A percentile compares a stretch with the other conserved stretches of the same genome.
Evolutionary conservation across 2,329 filamentous ascomycete species (phyloP).

Genomic region (Bipolaris zeicola): DNA sequence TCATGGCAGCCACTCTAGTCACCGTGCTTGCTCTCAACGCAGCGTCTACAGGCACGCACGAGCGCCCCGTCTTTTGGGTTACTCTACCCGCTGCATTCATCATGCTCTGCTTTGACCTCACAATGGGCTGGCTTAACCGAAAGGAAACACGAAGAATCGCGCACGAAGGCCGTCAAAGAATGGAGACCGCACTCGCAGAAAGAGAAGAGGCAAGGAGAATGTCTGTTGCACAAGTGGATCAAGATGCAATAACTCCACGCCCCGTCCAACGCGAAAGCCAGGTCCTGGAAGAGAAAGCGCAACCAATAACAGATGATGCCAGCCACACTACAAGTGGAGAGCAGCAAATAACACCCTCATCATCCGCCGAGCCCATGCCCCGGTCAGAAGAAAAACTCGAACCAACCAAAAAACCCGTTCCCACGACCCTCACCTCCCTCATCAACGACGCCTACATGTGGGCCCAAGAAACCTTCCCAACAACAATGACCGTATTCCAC

Average conservation of each 20-base stretch:
- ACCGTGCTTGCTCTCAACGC: constrained; percentile 71
- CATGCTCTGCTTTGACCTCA: constrained; percentile 71
- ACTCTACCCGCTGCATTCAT: constrained; percentile 71
- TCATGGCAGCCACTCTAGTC: constrained; percentile 71
- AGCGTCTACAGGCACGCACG: constrained; percentile 55
- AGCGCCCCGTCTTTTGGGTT: constrained; percentile 69
- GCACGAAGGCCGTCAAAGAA: constrained; percentile 58
- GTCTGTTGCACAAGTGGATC: constrained; percentile 16
- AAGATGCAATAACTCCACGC: constrained; percentile 11
- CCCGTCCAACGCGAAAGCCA: background rate
- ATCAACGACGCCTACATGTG: constrained; percentile 57
- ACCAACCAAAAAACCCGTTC: constrained; percentile 14
- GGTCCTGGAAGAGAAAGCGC: constrained; percentile 18
- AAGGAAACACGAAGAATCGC: constrained; percentile 68
- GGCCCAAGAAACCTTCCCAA: constrained; percentile 73
- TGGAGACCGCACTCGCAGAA: constrained; percentile 51
- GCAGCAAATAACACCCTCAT: background rate
- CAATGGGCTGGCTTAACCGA: constrained; percentile 66
- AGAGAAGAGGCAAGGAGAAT: constrained; percentile 41
- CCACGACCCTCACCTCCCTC: constrained; percentile 61
- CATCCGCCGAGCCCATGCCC: background rate
- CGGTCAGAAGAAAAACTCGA: constrained; percentile 15
- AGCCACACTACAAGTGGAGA: constrained; percentile 7
- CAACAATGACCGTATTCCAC: constrained; percentile 66
- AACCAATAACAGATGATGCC: constrained; percentile 1